Evolutionary conservation across 148 eudicot genomes (phyloP), one percentile per base, ranked within the genome.

Genomic region (Rhododendron kiyosumense): DNA sequence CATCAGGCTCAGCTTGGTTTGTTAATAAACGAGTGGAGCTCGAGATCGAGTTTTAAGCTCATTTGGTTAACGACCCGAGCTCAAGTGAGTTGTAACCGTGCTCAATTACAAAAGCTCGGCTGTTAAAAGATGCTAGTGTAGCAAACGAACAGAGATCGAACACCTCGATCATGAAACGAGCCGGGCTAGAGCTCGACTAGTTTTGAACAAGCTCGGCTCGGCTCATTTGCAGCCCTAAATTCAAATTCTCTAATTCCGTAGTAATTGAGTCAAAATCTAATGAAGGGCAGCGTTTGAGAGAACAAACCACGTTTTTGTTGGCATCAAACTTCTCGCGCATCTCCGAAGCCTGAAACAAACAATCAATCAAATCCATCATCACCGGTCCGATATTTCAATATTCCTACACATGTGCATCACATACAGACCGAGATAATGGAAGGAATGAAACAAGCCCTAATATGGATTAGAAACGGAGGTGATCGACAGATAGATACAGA

Each of bases 281-380:
- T 17, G 17, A n/a, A 57, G 45, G 41, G 76, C 18, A 36, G 61
- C 12, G 34, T 36, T 54, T 54, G 71, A 77, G 67, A 79, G 13
- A 82, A 85, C 92, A 43, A 89, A 97, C 99, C 94, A 95, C 93
- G 85, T 93, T 79, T 86, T 87, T 93, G 90, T 94, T 94, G 81
- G 93, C 94, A 63, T 97, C 99, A 48, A 97, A 97, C 86, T 88
- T 93, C 89, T 93, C 92, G 14, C 99, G 93, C 28, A 97, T 92
- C 81, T 88, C 93, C 89, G 94, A 96, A 24, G 99, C 99, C 99
- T 97, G 88, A 12, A 81, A 82, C 76, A 88, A 83, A 52, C 86
- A 54, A 14, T 28, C 88, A 10, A 78, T 46, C 49, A 46, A 9
- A 46, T 83, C 15, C 28, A 24, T 24, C 6, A 52, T 11, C 84